A percentile compares a stretch with the other conserved stretches of the same genome.
phyloP scores from a whole-genome alignment of 805 yeast species.

The Teunomyces kruisii region DNA sequence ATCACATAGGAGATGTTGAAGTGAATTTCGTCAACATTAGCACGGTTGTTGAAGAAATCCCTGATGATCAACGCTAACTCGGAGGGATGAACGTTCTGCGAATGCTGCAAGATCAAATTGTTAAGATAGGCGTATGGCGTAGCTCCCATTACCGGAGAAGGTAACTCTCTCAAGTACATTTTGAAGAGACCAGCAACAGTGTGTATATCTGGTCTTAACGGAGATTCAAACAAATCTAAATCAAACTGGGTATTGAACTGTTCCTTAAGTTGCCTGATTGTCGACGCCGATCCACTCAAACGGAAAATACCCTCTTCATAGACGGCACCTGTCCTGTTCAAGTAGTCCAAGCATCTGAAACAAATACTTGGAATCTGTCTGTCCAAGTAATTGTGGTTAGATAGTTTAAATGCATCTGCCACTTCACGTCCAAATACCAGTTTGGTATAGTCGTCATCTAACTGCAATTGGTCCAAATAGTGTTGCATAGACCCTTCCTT shows the following conservation, averaged over 20 bases:
- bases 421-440: slow-evolving; percentile 67
- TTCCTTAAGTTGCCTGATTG: slow-evolving; percentile 67
- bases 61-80: slow-evolving; percentile 26
- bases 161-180: slow-evolving; percentile 75
- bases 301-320: slow-evolving; percentile 90
- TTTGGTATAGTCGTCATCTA: slow-evolving; percentile 35
- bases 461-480: slow-evolving; percentile 36
- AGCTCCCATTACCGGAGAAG: slow-evolving; percentile 64
- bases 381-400: slow-evolving; percentile 47
- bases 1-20: slow-evolving; percentile 60
- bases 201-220: slow-evolving; percentile 66
- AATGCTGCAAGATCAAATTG: slow-evolving; percentile 16
- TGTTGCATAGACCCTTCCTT: slow-evolving; percentile 17
- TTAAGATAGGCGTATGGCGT: slow-evolving; percentile 36
- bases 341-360: slow-evolving; percentile 68
- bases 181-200: slow-evolving; percentile 86
- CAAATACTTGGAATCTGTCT: slow-evolving; percentile 70
- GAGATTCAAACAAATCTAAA: slow-evolving; percentile 55
- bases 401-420: slow-evolving; percentile 48
- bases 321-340: slow-evolving; percentile 66
- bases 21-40: slow-evolving; percentile 53
- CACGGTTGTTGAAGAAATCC: slow-evolving; percentile 29
- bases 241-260: slow-evolving; percentile 68
- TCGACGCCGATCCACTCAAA: slow-evolving; percentile 81
- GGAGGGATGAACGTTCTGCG: slow-evolving; percentile 14